These are phyloP conservation scores for Pachyrhizus erosus DNA, from an alignment of 306 rosid species.

Conservation along the genomic window DNA sequence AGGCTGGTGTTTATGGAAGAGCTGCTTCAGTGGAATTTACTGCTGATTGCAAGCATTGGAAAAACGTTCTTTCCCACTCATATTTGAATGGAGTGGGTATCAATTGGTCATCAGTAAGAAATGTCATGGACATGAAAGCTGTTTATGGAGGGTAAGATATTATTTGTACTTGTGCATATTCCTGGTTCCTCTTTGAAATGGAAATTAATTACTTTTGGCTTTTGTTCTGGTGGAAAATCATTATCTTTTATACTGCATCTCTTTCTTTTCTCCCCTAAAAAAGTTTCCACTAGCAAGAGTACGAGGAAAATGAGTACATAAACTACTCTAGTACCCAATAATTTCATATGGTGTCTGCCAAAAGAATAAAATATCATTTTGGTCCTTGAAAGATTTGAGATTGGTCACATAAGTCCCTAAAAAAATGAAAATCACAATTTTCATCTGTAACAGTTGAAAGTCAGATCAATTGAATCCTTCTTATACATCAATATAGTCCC, in stretches of 20 bases:
- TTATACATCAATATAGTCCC: neutral
- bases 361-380: neutral
- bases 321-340: neutral
- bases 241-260: neutral
- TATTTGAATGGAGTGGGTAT: slow-evolving; percentile 79
- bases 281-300: neutral
- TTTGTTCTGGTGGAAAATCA: slow-evolving; percentile 11
- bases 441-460: neutral
- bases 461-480: neutral
- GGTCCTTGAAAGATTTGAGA: neutral
- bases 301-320: slow-evolving; percentile 19
- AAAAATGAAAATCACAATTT: neutral
- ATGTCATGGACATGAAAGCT: slow-evolving; percentile 91
- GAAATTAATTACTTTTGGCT: neutral
- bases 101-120: slow-evolving; percentile 77
- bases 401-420: neutral
- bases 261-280: neutral
- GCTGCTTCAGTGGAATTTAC: slow-evolving; percentile 64
- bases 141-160: slow-evolving; percentile 84
- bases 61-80: slow-evolving; percentile 63
- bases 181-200: slow-evolving; percentile 28
- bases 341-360: slow-evolving; percentile 7
- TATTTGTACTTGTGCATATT: slow-evolving; percentile 26
- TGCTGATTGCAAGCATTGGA: slow-evolving; percentile 78
- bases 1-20: slow-evolving; percentile 65